phyloP scores from a whole-genome alignment of 768 basidiomycete genomes.

The Amanita rubescens region DNA sequence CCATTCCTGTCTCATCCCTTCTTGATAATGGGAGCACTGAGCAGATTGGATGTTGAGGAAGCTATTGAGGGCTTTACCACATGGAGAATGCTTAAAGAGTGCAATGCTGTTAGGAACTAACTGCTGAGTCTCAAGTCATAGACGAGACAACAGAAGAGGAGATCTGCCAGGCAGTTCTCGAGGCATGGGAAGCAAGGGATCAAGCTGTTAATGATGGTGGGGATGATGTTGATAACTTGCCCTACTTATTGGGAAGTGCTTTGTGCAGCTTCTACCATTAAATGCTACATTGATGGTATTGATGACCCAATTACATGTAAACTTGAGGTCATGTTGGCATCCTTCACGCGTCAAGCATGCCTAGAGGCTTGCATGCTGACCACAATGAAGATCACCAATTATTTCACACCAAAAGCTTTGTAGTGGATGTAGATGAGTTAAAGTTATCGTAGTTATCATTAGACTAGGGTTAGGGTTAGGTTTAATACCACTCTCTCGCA shows the following conservation, averaged over 20 bases:
- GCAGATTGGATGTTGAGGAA: conserved; percentile 16
- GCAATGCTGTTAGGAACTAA: conserved; percentile 24
- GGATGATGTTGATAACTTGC: conserved; percentile 9
- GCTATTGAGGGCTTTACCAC: conserved; percentile 16
- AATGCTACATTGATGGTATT: conserved; percentile 10
- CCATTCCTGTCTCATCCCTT: no score
- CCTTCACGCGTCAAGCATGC: conserved; percentile 13
- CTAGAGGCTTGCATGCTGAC: conserved; percentile 12
- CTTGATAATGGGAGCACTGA: no score
- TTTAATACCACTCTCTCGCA: neutral
- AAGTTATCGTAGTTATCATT: neutral
- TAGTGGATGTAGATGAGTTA: no score
- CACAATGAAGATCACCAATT: conserved; percentile 13
- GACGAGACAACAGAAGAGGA: conserved; percentile 16
- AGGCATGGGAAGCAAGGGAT: conserved; percentile 15
- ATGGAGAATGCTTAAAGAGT: conserved; percentile 17
- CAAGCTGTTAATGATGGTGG: conserved; percentile 12
- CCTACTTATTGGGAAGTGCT: conserved; percentile 16
- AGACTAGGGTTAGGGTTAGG: conserved; percentile 2
- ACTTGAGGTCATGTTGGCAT: conserved; percentile 15
- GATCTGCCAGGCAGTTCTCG: conserved; percentile 19
- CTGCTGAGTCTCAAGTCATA: conserved; percentile 13
- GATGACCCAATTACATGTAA: conserved; percentile 17
- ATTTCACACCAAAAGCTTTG: conserved; percentile 2
- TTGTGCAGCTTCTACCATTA: conserved; percentile 13